Base-by-base conservation (phyloP, 2,329 filamentous ascomycete species). In the Stagonosporopsis cucurbitacearum region DNA sequence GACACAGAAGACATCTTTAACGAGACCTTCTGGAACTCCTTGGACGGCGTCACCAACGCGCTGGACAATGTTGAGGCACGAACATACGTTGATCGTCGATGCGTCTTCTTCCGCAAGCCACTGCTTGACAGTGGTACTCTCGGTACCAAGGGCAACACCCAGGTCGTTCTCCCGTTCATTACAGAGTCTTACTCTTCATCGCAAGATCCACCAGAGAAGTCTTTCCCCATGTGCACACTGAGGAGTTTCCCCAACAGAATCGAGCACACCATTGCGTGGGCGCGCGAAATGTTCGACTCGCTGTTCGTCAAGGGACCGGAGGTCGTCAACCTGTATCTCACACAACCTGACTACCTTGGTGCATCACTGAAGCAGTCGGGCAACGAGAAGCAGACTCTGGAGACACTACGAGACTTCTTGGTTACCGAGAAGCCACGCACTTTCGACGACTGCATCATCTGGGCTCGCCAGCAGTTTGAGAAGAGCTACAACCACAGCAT, bases 101-200 rank as follows among this genome's bases (percentile, higher is more conserved):
- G 95, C 72, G 93, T 99, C 54, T 97, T 98, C 82, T 99, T 98
- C 89, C 91, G 89, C 76, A 98, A 98, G 82, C 91, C 95, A 42
- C 82, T 99, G 4, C 85, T 99, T 9, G 95, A 99, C 82, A 97
- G 93, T 73, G 95, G 95, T 62, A 99, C 95, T 32, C 86, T 99
- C n/a, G 95, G 95, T 47, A 98, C 96, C 55, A 99, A 99, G 83
- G 95, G 95, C 70, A 99, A 99, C 80, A 96, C 92, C 6, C 95
- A 99, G 73, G 95, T 99, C 57, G 88, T 99, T 44, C 84, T 99
- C 54, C 96, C 95, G 11, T 85, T 87, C 66, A 80, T 97, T 61
- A 98, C 95, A 0, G 96, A 99, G 77, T 98, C 95, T 1, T 99
- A 99, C 80, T 97, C 95, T 0, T 92, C 88, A 69, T 98, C 95